Conservation (phyloP, 306 rosid species). For the Prunus davidiana region DNA sequence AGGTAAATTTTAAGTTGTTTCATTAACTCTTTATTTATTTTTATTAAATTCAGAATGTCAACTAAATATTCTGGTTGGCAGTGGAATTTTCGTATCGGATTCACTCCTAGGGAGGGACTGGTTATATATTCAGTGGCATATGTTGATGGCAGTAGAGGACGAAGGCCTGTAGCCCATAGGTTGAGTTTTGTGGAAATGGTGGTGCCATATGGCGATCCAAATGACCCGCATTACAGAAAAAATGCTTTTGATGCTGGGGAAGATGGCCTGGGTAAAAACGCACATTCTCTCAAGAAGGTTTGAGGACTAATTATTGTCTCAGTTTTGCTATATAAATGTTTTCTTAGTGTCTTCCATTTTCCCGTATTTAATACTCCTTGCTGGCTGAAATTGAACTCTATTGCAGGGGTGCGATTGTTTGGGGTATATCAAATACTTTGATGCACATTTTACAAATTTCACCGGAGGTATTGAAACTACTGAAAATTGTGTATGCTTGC, state of each 20-base stretch:
- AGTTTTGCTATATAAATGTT: slow-evolving; percentile 12
- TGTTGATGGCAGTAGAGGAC: slow-evolving; percentile 85
- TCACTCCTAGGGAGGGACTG: slow-evolving; percentile 89
- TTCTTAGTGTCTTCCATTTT: slow-evolving; percentile 1
- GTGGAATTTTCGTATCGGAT: slow-evolving; percentile 95
- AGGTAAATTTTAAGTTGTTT: slow-evolving; percentile 46
- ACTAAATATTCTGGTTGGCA: slow-evolving; percentile 31
- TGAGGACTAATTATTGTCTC: neutral
- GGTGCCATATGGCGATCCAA: slow-evolving; percentile 95
- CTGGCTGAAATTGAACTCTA: slow-evolving; percentile 28
- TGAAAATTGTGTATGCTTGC: slow-evolving; percentile 79
- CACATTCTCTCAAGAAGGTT: slow-evolving; percentile 90
- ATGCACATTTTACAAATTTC: slow-evolving; percentile 81
- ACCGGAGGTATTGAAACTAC: slow-evolving; percentile 80
- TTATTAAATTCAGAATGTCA: neutral
- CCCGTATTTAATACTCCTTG: slow-evolving; percentile 1
- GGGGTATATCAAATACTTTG: slow-evolving; percentile 88
- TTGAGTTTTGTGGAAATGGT: slow-evolving; percentile 94
- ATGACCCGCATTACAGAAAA: slow-evolving; percentile 86
- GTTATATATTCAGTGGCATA: slow-evolving; percentile 85
- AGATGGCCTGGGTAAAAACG: slow-evolving; percentile 91
- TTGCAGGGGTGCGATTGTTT: slow-evolving; percentile 84
- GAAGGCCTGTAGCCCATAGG: slow-evolving; percentile 88
- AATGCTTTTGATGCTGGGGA: slow-evolving; percentile 97
- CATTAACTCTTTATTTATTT: slow-evolving; percentile 1